These are phyloP conservation scores for Agrocybe chaxingu DNA, from an alignment of 768 basidiomycete species.

Conservation along the genomic window DNA sequence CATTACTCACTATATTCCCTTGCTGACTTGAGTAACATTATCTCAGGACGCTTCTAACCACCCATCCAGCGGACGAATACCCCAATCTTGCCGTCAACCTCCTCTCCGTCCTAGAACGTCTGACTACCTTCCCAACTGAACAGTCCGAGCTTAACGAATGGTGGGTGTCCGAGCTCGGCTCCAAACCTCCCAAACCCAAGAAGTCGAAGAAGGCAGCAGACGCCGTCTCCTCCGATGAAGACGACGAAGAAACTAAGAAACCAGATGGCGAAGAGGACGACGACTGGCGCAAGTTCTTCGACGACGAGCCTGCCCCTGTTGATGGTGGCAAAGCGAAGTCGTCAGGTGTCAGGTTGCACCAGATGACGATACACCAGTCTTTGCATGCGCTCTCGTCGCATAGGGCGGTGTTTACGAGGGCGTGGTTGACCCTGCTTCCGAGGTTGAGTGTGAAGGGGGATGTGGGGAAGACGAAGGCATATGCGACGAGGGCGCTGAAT, in stretches of 20 bases:
- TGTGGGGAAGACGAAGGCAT: slow-evolving; percentile 30
- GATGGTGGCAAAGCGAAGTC: slow-evolving; percentile 32
- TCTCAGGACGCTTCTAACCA: slow-evolving; percentile 28
- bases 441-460: slow-evolving; percentile 41
- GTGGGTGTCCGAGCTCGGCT: slow-evolving; percentile 72
- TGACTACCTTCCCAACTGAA: slow-evolving; percentile 74
- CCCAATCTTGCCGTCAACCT: slow-evolving; percentile 43
- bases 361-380: slow-evolving; percentile 71
- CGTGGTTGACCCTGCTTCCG: slow-evolving; percentile 76
- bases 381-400: slow-evolving; percentile 77
- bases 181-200: slow-evolving; percentile 52
- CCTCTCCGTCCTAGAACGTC: slow-evolving; percentile 60
- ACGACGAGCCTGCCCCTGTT: slow-evolving; percentile 46
- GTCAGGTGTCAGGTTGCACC: slow-evolving; percentile 49
- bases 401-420: slow-evolving; percentile 72
- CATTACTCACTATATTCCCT: not conserved
- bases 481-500: slow-evolving; percentile 60
- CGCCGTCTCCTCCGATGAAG: slow-evolving; percentile 31
- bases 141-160: slow-evolving; percentile 66
- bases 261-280: slow-evolving; percentile 35
- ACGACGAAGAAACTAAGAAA: slow-evolving; percentile 25
- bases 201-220: slow-evolving; percentile 30
- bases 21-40: not conserved
- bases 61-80: slow-evolving; percentile 25
- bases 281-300: slow-evolving; percentile 86